These are phyloP conservation scores for Blastobotrys aristatus DNA, from an alignment of 1,139 yeast genomes.

Conservation along the genomic window DNA sequence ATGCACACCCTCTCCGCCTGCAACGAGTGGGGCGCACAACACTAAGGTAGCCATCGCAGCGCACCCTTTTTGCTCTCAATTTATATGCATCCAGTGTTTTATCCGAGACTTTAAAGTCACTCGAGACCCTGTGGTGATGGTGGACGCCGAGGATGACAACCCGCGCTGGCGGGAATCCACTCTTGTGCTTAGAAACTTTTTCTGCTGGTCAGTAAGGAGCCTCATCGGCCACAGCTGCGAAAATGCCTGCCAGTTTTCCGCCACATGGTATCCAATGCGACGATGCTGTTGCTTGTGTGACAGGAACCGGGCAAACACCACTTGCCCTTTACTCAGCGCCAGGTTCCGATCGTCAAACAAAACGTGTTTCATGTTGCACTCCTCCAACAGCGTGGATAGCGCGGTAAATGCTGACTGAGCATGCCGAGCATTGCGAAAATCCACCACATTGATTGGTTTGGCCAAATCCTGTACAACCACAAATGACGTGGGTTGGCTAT, in stretches of 20 bases:
- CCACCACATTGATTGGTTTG: neutral
- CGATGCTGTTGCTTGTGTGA: neutral
- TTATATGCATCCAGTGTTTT: neutral
- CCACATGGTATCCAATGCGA: neutral
- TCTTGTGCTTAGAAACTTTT: neutral
- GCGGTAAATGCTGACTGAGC: constrained; percentile 1
- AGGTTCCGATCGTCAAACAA: neutral
- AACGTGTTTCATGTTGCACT: neutral
- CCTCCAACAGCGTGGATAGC: neutral
- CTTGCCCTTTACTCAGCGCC: neutral
- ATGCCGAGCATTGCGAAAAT: neutral
- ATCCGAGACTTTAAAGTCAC: neutral
- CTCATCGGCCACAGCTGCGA: neutral
- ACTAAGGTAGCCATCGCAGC: too few species aligned
- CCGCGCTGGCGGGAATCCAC: neutral
- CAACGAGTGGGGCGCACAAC: too few species aligned
- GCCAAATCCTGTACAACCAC: neutral
- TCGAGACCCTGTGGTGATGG: neutral
- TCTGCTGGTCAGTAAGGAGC: neutral
- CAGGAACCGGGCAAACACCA: neutral
- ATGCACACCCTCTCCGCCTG: too few species aligned
- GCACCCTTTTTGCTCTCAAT: too few species aligned
- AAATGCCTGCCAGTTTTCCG: neutral
- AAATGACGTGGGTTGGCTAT: neutral
- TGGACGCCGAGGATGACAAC: neutral